Percentiles rank a stretch among this genome's conserved stretches.
Conservation (phyloP, 2,329 filamentous ascomycete species). For the Clathrospora elynae region DNA sequence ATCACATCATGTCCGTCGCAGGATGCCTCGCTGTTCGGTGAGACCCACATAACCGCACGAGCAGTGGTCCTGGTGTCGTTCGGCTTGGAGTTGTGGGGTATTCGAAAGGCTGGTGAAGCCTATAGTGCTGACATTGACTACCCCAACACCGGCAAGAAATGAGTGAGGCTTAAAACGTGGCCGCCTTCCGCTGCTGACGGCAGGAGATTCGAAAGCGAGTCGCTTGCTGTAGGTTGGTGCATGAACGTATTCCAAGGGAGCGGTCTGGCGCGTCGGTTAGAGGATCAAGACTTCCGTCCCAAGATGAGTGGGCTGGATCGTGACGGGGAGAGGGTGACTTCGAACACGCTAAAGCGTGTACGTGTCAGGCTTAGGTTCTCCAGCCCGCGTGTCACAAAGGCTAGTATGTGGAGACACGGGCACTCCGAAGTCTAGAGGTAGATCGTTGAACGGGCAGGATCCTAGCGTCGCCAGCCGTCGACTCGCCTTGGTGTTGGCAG, state of each 20-base stretch:
- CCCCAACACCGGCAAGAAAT: too few relatives aligned
- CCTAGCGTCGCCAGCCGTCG: constrained; percentile 25
- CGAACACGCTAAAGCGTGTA: constrained; percentile 18
- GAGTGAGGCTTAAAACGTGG: constrained; percentile 41
- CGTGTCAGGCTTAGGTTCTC: constrained; percentile 38
- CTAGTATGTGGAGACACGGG: constrained; percentile 30
- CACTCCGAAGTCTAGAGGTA: constrained; percentile 29
- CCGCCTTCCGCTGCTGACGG: constrained; percentile 31
- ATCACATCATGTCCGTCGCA: constrained; percentile 6
- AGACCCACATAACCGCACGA: constrained; percentile 8
- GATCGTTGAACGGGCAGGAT: constrained; percentile 24
- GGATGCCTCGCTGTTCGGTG: constrained; percentile 1
- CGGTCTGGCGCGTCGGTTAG: constrained; percentile 43
- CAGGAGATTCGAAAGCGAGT: constrained; percentile 12
- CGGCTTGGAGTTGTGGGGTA: constrained; percentile 12
- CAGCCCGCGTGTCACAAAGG: constrained; percentile 36
- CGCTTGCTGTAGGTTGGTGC: constrained; percentile 23
- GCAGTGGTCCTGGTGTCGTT: constrained; percentile 14
- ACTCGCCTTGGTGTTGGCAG: too few relatives aligned
- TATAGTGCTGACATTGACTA: too few relatives aligned
- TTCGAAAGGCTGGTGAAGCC: background rate
- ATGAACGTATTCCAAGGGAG: constrained; percentile 36
- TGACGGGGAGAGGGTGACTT: constrained; percentile 28
- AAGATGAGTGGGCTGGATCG: constrained; percentile 25
- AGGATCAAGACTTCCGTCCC: constrained; percentile 32